Conservation (phyloP, 2,329 filamentous ascomycete species). For the Penicillium sumatraense region DNA sequence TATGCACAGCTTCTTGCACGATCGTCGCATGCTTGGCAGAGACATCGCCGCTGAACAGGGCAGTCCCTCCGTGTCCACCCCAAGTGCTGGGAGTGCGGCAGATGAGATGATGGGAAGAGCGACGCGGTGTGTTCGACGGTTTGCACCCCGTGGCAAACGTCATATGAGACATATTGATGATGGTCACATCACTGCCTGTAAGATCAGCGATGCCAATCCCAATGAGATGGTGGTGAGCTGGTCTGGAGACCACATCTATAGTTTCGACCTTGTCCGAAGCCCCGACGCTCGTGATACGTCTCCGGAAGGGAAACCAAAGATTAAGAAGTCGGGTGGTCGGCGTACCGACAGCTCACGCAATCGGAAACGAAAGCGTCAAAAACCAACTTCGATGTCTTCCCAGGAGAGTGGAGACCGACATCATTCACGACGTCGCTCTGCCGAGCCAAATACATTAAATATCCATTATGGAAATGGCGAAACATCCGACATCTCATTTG, state of each 20-base stretch:
- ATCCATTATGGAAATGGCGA: slow-evolving; percentile 2
- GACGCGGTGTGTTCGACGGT: slow-evolving; percentile 68
- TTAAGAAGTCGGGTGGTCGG: slow-evolving; percentile 30
- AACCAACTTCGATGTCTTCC: slow-evolving; percentile 49
- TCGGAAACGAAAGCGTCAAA: slow-evolving; percentile 63
- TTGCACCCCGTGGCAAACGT: slow-evolving; percentile 65
- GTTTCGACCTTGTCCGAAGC: slow-evolving; percentile 66
- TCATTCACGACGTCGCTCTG: slow-evolving; percentile 54
- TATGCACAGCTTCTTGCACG: slow-evolving; percentile 70
- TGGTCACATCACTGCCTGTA: slow-evolving; percentile 71
- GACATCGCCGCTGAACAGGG: slow-evolving; percentile 61
- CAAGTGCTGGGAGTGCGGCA: slow-evolving; percentile 50
- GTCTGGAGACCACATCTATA: slow-evolving; percentile 70
- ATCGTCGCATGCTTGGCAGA: slow-evolving; percentile 69
- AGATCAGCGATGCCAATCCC: slow-evolving; percentile 70
- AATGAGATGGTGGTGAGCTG: slow-evolving; percentile 71
- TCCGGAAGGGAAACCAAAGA: slow-evolving; percentile 30
- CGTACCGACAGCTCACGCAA: slow-evolving; percentile 38
- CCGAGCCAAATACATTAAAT: slow-evolving; percentile 27
- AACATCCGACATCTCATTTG: slow-evolving; percentile 60
- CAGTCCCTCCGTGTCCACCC: slow-evolving; percentile 43
- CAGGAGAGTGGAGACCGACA: slow-evolving; percentile 50
- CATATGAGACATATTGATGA: slow-evolving; percentile 53
- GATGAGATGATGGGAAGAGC: slow-evolving; percentile 63
- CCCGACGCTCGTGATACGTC: slow-evolving; percentile 57